Percentiles rank a stretch among this genome's conserved stretches.
Evolutionary conservation across 257 asterid species (phyloP).

Genomic region (Scutellaria baicalensis): DNA sequence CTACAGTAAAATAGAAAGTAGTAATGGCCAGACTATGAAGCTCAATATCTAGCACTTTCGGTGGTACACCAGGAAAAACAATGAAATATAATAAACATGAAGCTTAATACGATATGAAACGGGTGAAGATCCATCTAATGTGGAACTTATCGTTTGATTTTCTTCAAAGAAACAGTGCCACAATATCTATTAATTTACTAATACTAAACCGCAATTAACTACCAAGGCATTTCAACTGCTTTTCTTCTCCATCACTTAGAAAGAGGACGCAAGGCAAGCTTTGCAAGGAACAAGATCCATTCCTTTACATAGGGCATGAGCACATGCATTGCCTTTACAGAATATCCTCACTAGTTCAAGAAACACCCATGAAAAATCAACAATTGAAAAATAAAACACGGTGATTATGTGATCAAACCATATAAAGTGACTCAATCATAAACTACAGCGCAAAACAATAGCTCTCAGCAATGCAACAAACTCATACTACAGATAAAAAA

Average conservation of each 20-base stretch:
- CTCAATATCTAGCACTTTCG: conserved; percentile 2
- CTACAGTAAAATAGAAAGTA: conserved; percentile 27
- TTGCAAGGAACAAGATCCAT: not conserved
- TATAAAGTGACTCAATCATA: not conserved
- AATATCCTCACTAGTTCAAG: not conserved
- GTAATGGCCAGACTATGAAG: conserved; percentile 7
- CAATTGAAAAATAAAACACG: not conserved
- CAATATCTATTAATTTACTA: not conserved
- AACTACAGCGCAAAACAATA: not conserved
- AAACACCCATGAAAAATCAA: not conserved
- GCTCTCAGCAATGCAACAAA: not conserved
- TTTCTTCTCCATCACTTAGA: not conserved
- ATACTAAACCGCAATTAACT: not conserved
- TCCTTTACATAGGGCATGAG: not conserved
- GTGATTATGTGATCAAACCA: conserved; percentile 2
- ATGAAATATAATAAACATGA: not conserved
- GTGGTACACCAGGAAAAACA: not conserved
- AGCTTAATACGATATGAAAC: not conserved
- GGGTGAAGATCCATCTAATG: not conserved
- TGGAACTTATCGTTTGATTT: not conserved
- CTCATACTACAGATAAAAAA: not conserved
- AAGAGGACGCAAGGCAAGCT: not conserved
- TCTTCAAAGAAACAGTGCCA: not conserved
- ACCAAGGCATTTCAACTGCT: not conserved
- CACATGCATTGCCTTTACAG: not conserved